Evolutionary conservation across 73 alveolate species (phyloP).

Genomic region (Durusdinium trenchii): DNA sequence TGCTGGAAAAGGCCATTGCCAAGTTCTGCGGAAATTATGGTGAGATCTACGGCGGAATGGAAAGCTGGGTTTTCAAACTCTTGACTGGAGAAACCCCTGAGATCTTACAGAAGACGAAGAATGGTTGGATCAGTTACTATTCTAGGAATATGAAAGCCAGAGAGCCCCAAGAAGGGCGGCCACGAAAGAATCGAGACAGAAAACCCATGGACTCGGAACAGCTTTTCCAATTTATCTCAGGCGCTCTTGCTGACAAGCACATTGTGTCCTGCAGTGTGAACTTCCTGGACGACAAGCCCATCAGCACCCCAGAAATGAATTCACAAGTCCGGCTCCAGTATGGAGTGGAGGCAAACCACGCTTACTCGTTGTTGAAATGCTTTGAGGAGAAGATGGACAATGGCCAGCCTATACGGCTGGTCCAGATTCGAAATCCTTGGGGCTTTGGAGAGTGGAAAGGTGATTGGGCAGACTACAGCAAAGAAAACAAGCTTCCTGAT

Average conservation of each 20-base stretch:
- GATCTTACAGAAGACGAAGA: conserved; percentile 28
- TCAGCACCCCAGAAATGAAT: neutral
- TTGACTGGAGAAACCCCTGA: conserved; percentile 57
- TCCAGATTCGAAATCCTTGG: conserved; percentile 52
- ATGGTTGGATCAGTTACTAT: conserved; percentile 36
- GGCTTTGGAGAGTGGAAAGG: conserved; percentile 66
- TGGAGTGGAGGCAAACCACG: neutral
- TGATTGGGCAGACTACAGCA: conserved; percentile 74
- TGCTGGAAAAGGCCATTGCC: conserved; percentile 71
- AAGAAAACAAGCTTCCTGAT: neutral
- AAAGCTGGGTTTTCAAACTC: conserved; percentile 42
- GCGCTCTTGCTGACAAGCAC: conserved; percentile 42
- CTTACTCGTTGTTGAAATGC: conserved; percentile 39
- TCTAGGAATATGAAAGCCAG: conserved; percentile 42
- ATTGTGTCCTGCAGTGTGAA: conserved; percentile 50
- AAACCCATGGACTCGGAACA: conserved; percentile 17
- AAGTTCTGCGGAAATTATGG: conserved; percentile 40
- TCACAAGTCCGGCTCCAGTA: neutral
- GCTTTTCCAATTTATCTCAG: conserved; percentile 22
- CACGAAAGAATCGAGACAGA: neutral
- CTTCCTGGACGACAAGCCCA: conserved; percentile 28
- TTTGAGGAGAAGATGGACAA: conserved; percentile 56
- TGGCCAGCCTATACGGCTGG: conserved; percentile 45
- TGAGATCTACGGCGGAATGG: conserved; percentile 23
- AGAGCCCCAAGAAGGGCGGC: neutral